These are phyloP conservation scores for Fomitopsis pinicola DNA, from an alignment of 1,284 basidiomycete genomes.

Conservation along the genomic window DNA sequence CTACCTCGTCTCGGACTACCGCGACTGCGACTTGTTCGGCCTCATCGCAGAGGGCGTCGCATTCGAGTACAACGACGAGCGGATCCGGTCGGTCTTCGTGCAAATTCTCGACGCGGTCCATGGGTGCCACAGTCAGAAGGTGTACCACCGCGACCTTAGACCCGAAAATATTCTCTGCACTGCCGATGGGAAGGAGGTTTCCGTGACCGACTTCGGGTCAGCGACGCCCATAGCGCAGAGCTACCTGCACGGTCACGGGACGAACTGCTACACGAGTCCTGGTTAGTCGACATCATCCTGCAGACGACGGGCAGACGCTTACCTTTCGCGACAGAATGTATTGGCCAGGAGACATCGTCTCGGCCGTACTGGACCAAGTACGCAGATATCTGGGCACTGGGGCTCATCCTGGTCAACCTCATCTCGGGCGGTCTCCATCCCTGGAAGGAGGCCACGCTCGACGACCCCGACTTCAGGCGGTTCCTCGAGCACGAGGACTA, in stretches of 20 bases:
- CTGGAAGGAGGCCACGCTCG: slow-evolving; percentile 73
- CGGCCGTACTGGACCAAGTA: slow-evolving; percentile 62
- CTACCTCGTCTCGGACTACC: slow-evolving; percentile 61
- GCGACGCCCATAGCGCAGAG: slow-evolving; percentile 48
- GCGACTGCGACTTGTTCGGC: slow-evolving; percentile 60
- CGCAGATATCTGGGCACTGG: slow-evolving; percentile 91
- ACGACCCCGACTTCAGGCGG: slow-evolving; percentile 67
- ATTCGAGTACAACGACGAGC: slow-evolving; percentile 46
- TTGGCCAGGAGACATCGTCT: slow-evolving; percentile 17
- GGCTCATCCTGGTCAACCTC: slow-evolving; percentile 55
- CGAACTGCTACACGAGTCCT: slow-evolving; percentile 60
- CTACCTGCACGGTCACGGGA: slow-evolving; percentile 47
- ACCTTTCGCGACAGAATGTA: slow-evolving; percentile 20
- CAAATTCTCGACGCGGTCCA: slow-evolving; percentile 63
- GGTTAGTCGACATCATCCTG: slow-evolving; percentile 28
- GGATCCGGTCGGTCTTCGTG: slow-evolving; percentile 48
- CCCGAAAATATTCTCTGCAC: slow-evolving; percentile 69
- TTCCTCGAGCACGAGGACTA: slow-evolving; percentile 58
- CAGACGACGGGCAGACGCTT: neutral
- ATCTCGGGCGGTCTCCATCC: slow-evolving; percentile 77
- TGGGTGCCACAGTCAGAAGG: slow-evolving; percentile 53
- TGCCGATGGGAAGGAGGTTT: slow-evolving; percentile 41
- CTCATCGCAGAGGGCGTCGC: slow-evolving; percentile 49
- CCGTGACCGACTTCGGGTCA: slow-evolving; percentile 66
- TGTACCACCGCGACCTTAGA: slow-evolving; percentile 72